Conservation (phyloP, 1,284 basidiomycete genomes). For the Ustilago xerochloae region DNA sequence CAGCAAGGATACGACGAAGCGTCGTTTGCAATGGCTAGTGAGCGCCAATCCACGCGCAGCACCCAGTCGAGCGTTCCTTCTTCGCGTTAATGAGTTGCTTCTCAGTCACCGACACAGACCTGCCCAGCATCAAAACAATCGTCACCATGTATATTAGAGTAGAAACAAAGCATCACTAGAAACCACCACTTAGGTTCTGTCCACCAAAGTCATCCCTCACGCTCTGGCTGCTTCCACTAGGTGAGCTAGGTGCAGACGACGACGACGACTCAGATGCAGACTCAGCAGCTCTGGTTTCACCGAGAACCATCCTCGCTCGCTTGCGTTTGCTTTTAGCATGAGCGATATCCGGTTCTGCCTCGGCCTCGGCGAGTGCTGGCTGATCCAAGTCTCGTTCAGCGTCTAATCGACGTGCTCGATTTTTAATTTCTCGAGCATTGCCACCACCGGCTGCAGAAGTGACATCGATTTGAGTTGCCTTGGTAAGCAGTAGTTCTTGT, state of each 20-base stretch:
- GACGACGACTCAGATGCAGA: slow-evolving; percentile 22
- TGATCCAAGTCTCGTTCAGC: slow-evolving; percentile 45
- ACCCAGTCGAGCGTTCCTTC: slow-evolving; percentile 79
- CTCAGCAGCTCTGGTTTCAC: slow-evolving; percentile 42
- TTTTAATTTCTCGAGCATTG: slow-evolving; percentile 32
- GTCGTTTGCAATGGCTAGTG: slow-evolving; percentile 83
- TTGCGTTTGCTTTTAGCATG: slow-evolving; percentile 42
- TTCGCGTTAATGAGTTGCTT: slow-evolving; percentile 81
- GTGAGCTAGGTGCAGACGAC: slow-evolving; percentile 16
- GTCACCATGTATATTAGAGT: slow-evolving; percentile 1
- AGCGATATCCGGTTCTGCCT: slow-evolving; percentile 28
- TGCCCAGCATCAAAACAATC: neutral
- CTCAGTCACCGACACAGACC: slow-evolving; percentile 76
- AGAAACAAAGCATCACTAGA: slow-evolving; percentile 1
- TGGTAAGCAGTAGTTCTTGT: slow-evolving; percentile 23
- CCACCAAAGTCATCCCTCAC: slow-evolving; percentile 73
- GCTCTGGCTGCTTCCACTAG: slow-evolving; percentile 60
- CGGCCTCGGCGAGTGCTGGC: slow-evolving; percentile 29
- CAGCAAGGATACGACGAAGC: slow-evolving; percentile 75
- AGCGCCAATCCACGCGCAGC: slow-evolving; percentile 78
- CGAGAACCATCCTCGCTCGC: slow-evolving; percentile 41
- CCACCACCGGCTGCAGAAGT: slow-evolving; percentile 3
- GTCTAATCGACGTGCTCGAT: slow-evolving; percentile 31
- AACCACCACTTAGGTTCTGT: slow-evolving; percentile 24
- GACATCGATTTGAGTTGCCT: slow-evolving; percentile 36